These are phyloP conservation scores for Bolboschoenoplectus hybrid DNA, from an alignment of 202 grass and related monocot species.

Conservation along the genomic window DNA sequence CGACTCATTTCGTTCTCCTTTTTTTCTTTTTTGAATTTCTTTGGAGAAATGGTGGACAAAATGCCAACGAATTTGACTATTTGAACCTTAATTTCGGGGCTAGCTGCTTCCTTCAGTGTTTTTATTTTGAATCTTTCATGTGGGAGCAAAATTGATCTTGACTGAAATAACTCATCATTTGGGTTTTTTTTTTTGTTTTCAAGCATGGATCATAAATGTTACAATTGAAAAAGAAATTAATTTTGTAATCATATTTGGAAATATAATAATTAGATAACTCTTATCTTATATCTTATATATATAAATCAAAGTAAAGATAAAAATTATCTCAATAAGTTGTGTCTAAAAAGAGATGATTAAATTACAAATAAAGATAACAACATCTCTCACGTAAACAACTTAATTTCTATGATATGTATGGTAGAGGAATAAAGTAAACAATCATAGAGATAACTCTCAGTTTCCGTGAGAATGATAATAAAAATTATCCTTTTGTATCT, in stretches of 20 bases:
- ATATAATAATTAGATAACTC: not conserved
- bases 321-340: not conserved
- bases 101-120: not conserved
- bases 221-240: not conserved
- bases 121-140: not conserved
- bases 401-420: not conserved
- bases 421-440: not conserved
- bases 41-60: not conserved
- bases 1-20: not conserved
- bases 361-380: not conserved
- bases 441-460: not conserved
- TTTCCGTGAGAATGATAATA: not conserved
- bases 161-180: not conserved
- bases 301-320: not conserved
- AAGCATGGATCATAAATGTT: not conserved
- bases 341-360: not conserved
- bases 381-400: not conserved
- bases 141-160: not conserved
- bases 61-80: slow-evolving; percentile 7
- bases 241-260: not conserved
- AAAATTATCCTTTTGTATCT: not conserved
- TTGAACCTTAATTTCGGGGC: not conserved
- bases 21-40: not conserved
- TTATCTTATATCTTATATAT: not conserved
- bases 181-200: not conserved